A percentile compares a stretch with the other conserved stretches of the same genome.
Evolutionary conservation across 1,284 basidiomycete genomes (phyloP).

Genomic region (Ganoderma multipileum): DNA sequence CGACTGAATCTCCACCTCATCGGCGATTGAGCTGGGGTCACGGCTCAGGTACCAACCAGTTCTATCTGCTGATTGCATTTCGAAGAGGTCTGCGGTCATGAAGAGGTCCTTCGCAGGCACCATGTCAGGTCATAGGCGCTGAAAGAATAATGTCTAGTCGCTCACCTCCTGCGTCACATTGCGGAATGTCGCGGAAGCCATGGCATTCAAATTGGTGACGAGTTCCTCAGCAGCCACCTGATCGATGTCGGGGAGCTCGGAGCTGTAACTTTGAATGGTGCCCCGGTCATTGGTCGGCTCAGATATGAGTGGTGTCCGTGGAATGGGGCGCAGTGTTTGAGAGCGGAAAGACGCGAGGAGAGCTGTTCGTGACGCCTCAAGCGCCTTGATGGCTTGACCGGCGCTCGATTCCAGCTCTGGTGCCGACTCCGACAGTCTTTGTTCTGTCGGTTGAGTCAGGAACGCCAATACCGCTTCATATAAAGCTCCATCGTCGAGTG

Average conservation of each 20-base stretch:
- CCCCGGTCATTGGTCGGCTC: slow-evolving; percentile 38
- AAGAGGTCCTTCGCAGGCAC: slow-evolving; percentile 63
- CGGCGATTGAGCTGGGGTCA: slow-evolving; percentile 58
- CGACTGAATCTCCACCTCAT: slow-evolving; percentile 74
- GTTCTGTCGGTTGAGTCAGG: slow-evolving; percentile 44
- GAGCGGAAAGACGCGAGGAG: slow-evolving; percentile 57
- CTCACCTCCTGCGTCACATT: slow-evolving; percentile 77
- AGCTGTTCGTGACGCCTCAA: slow-evolving; percentile 51
- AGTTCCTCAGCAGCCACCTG: slow-evolving; percentile 69
- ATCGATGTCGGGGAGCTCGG: slow-evolving; percentile 72
- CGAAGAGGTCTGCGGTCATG: slow-evolving; percentile 75
- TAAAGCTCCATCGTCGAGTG: slow-evolving; percentile 72
- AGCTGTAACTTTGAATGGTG: slow-evolving; percentile 50
- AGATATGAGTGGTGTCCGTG: slow-evolving; percentile 35
- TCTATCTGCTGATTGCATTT: slow-evolving; percentile 78
- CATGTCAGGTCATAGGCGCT: slow-evolving; percentile 4
- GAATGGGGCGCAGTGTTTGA: slow-evolving; percentile 67
- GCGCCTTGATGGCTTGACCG: slow-evolving; percentile 50
- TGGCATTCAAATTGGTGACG: slow-evolving; percentile 75
- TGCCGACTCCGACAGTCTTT: slow-evolving; percentile 26
- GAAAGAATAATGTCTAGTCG: not conserved
- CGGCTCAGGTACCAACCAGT: slow-evolving; percentile 76
- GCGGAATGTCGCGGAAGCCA: slow-evolving; percentile 74
- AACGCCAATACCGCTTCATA: slow-evolving; percentile 64
- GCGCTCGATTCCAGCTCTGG: slow-evolving; percentile 48